Conservation (phyloP, 345 rosid genomes). For the Populus simonii region DNA sequence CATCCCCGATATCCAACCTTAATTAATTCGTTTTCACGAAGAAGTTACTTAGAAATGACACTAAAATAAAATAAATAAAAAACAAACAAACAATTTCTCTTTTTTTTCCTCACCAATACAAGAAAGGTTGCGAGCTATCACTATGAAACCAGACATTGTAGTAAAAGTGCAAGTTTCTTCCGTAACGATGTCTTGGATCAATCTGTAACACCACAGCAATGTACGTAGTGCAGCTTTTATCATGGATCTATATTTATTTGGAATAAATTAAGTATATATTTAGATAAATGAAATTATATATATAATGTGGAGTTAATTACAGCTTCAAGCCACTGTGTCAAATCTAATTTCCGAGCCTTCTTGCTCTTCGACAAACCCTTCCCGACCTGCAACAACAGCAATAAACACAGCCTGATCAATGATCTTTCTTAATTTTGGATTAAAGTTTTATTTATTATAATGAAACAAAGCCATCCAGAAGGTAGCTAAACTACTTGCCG, state of each 20-base stretch:
- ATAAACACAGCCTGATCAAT: too few relatives aligned
- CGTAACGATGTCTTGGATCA: slow-evolving; percentile 74
- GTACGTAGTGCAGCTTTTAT: not conserved
- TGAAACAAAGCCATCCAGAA: too few relatives aligned
- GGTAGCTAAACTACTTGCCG: too few relatives aligned
- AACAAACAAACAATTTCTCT: too few relatives aligned
- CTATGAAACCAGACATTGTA: slow-evolving; percentile 58
- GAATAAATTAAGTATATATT: too few relatives aligned
- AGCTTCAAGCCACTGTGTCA: slow-evolving; percentile 58
- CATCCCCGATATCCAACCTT: slow-evolving; percentile 83
- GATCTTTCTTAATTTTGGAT: too few relatives aligned
- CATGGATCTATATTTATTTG: too few relatives aligned
- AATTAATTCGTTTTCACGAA: slow-evolving; percentile 10
- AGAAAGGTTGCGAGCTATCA: slow-evolving; percentile 65
- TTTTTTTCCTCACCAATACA: slow-evolving; percentile 52
- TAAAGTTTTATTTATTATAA: too few relatives aligned
- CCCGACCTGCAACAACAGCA: slow-evolving; percentile 32
- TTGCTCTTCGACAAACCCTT: slow-evolving; percentile 48
- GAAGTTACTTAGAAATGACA: not conserved
- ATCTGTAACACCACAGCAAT: slow-evolving; percentile 34
- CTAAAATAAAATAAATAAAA: not conserved
- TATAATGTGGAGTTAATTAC: slow-evolving; percentile 13
- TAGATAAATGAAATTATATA: too few relatives aligned
- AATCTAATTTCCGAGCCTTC: slow-evolving; percentile 46
- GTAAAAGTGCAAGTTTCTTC: slow-evolving; percentile 53